These are phyloP conservation scores for Trametes gibbosa DNA, from an alignment of 768 basidiomycete species.

Conservation along the genomic window DNA sequence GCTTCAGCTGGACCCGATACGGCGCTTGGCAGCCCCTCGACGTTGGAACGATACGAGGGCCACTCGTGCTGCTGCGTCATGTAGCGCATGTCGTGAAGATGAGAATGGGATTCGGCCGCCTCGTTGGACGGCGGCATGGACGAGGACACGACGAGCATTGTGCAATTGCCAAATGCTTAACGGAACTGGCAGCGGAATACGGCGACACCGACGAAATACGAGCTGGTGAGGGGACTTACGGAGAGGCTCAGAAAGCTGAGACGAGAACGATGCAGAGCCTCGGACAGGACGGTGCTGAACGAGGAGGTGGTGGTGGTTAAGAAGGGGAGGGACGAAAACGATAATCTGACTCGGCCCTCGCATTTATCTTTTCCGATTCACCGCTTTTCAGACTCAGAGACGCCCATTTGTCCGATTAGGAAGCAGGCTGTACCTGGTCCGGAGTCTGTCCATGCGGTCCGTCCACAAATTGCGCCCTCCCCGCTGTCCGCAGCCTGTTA, in stretches of 20 bases:
- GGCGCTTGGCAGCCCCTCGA: background rate
- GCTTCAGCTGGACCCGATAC: slow-evolving; percentile 1
- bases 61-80: slow-evolving; percentile 17
- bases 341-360: slow-evolving; percentile 24
- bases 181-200: slow-evolving; percentile 21
- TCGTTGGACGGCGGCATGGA: slow-evolving; percentile 12
- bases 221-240: slow-evolving; percentile 13
- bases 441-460: slow-evolving; percentile 13
- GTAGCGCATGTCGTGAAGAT: slow-evolving; percentile 16
- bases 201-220: slow-evolving; percentile 15
- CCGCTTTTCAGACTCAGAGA: slow-evolving; percentile 31
- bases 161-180: slow-evolving; percentile 15
- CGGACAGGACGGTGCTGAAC: slow-evolving; percentile 22
- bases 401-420: slow-evolving; percentile 19
- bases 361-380: slow-evolving; percentile 23
- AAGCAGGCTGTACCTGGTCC: slow-evolving; percentile 18
- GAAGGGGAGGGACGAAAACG: slow-evolving; percentile 17
- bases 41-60: slow-evolving; percentile 10
- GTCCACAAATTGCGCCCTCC: background rate
- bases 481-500: slow-evolving; percentile 4
- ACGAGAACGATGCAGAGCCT: slow-evolving; percentile 5
- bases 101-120: slow-evolving; percentile 9
- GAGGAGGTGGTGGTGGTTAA: slow-evolving; percentile 20
- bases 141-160: slow-evolving; percentile 13
- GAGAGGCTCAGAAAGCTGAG: slow-evolving; percentile 15